Conservation (phyloP, 2,329 filamentous ascomycete species). For the Byssochlamys sp. region DNA sequence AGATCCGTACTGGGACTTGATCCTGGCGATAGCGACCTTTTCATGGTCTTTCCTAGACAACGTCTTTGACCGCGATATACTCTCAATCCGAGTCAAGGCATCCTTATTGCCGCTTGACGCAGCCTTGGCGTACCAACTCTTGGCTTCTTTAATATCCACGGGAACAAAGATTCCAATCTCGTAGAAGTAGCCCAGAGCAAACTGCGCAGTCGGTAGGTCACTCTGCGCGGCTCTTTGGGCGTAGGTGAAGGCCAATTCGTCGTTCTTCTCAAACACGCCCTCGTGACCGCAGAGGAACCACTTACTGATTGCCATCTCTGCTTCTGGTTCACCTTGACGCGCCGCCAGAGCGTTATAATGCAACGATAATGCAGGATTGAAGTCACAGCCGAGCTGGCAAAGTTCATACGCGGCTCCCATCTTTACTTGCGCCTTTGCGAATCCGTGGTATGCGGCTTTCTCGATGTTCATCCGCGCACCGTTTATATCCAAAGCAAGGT, state of each 20-base stretch:
- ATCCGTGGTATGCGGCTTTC: conserved; percentile 90
- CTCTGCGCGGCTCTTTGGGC: conserved; percentile 74
- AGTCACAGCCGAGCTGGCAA: conserved; percentile 85
- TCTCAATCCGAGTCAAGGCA: conserved; percentile 70
- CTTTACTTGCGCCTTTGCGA: conserved; percentile 91
- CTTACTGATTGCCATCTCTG: conserved; percentile 90
- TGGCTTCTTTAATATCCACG: conserved; percentile 72
- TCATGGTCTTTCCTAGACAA: conserved; percentile 88
- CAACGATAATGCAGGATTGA: conserved; percentile 80
- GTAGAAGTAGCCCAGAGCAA: conserved; percentile 93
- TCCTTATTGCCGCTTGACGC: conserved; percentile 87
- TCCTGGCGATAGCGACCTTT: conserved; percentile 75
- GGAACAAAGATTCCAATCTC: conserved; percentile 89
- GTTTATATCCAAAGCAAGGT: conserved; percentile 61
- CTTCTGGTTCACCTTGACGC: conserved; percentile 83
- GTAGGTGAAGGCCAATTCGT: conserved; percentile 83
- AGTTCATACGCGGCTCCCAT: conserved; percentile 95
- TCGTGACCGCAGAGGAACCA: conserved; percentile 98
- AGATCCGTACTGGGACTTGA: conserved; percentile 71
- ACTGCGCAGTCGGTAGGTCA: conserved; percentile 81
- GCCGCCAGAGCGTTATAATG: conserved; percentile 94
- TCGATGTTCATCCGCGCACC: conserved; percentile 80
- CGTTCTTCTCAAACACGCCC: conserved; percentile 85
- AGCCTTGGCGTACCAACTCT: conserved; percentile 82
- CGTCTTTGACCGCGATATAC: conserved; percentile 70